phyloP scores from a whole-genome alignment of 2,329 filamentous ascomycete species.

The Leptographium procerum region DNA sequence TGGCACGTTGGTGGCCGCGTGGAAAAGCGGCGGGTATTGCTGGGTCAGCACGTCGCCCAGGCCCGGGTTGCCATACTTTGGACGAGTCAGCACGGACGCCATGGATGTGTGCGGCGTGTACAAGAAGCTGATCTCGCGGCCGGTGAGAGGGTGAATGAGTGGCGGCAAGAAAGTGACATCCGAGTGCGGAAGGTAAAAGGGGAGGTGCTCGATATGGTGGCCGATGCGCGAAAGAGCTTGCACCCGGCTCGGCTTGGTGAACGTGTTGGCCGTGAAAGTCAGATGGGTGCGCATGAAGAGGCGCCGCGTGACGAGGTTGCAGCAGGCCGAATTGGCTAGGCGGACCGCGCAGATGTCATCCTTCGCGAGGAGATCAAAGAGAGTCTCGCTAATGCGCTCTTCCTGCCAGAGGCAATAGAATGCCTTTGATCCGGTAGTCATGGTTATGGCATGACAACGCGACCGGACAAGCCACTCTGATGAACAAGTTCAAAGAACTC shows the following conservation, averaged over 20 bases:
- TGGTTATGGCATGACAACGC: constrained; percentile 30
- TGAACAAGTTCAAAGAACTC: neutral
- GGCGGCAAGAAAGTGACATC: constrained; percentile 73
- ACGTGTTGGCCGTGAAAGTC: constrained; percentile 62
- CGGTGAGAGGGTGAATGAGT: constrained; percentile 66
- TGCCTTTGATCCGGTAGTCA: constrained; percentile 26
- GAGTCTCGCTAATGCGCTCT: constrained; percentile 34
- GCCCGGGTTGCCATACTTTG: constrained; percentile 70
- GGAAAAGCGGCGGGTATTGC: constrained; percentile 82
- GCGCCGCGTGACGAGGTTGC: constrained; percentile 55
- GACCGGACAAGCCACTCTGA: neutral
- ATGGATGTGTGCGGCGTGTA: constrained; percentile 68
- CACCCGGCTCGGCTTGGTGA: constrained; percentile 62
- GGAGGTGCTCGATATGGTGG: constrained; percentile 65
- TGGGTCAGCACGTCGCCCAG: constrained; percentile 72
- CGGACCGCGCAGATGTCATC: constrained; percentile 49
- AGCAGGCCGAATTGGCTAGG: constrained; percentile 57
- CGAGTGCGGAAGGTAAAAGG: constrained; percentile 66
- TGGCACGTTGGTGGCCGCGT: constrained; percentile 77
- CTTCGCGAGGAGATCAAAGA: constrained; percentile 38
- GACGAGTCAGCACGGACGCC: constrained; percentile 48
- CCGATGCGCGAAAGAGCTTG: constrained; percentile 69
- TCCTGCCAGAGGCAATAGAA: constrained; percentile 47
- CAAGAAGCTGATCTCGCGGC: constrained; percentile 67
- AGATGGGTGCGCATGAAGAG: constrained; percentile 59